Base-by-base conservation (phyloP, 176 grass and related monocot genomes). In the Bothriochloa decipiens region DNA sequence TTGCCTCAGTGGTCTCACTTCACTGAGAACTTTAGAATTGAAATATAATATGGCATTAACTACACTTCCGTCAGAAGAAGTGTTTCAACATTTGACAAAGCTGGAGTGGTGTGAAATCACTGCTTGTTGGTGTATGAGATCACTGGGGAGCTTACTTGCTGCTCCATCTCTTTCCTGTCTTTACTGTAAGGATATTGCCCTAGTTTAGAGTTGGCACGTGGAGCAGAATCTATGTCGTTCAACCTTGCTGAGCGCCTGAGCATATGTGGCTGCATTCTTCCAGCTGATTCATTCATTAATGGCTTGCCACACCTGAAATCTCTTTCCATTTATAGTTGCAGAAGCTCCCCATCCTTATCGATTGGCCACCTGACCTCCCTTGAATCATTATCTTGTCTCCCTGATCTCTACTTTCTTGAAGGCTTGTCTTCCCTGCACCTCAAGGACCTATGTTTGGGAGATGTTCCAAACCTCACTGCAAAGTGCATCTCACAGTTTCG, bases 401-500 rank as follows among this genome's bases (percentile, higher is more conserved):
- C 68, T 0, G 67, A 86, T 27, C 15, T 79, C 2, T 86, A 8
- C 28, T 3, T 50, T 0, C 2, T 86, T 27, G 75, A 79, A 72
- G 84, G 52, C 2, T 14, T 64, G 13, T 25, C 53, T 6, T 72
- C 28, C 13, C 10, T 49, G 14, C 67, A 72, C 4, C 40, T 86
- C 22, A 1, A 6, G 0, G 0, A 3, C 0, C 0, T 76, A 20
- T 0, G 7, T 1, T 22, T 84, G 33, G 0, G 4, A 32, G 9
- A 53, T 74, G 69, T 86, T 8, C 68, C 69, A 0, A 81, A 42
- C 32, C 58, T 86, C 10, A 3, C 1, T 0, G 2, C 9, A 0
- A 11, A 62, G 3, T 63, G 40, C n/a, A n/a, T 73, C 41, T 63
- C 76, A 10, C 55, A 72, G 53, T 52, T 22, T 12, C 33, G 7